Evolutionary conservation across 352 stramenopile genomes (phyloP).

Genomic region (Pythium pyrilobum): DNA sequence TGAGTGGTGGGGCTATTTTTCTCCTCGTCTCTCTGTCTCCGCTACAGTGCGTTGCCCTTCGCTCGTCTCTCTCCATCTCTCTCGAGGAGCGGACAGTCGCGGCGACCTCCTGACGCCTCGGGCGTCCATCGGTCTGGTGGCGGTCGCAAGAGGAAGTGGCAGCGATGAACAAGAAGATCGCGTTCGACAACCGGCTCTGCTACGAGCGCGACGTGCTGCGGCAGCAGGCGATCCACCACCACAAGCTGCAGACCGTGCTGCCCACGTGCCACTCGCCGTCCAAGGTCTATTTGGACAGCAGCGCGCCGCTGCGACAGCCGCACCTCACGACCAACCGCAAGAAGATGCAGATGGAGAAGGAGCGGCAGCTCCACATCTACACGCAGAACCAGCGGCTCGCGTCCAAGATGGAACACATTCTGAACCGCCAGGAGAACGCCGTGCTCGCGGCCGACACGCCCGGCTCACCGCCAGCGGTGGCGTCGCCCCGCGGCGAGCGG

Average conservation of each 20-base stretch:
- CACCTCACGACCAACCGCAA: conserved; percentile 59
- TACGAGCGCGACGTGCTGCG: conserved; percentile 70
- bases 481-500: background rate
- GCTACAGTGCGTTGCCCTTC: too few relatives aligned
- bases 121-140: too few relatives aligned
- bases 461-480: background rate
- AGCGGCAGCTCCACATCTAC: conserved; percentile 58
- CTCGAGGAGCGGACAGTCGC: too few relatives aligned
- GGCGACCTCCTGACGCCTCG: too few relatives aligned
- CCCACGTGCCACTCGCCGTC: conserved; percentile 57
- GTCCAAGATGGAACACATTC: conserved; percentile 69
- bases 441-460: conserved; percentile 35
- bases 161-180: conserved; percentile 71
- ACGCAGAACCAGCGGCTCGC: conserved; percentile 65
- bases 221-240: conserved; percentile 56
- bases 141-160: too few relatives aligned
- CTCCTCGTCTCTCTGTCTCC: too few relatives aligned
- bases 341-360: conserved; percentile 49
- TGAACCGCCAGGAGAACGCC: conserved; percentile 56
- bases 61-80: too few relatives aligned
- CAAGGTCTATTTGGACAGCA: conserved; percentile 58
- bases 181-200: conserved; percentile 78
- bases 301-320: conserved; percentile 27
- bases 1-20: too few relatives aligned
- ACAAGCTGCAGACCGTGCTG: conserved; percentile 56